phyloP scores from a whole-genome alignment of 768 basidiomycete species.

The Boletus eberwhitei region DNA sequence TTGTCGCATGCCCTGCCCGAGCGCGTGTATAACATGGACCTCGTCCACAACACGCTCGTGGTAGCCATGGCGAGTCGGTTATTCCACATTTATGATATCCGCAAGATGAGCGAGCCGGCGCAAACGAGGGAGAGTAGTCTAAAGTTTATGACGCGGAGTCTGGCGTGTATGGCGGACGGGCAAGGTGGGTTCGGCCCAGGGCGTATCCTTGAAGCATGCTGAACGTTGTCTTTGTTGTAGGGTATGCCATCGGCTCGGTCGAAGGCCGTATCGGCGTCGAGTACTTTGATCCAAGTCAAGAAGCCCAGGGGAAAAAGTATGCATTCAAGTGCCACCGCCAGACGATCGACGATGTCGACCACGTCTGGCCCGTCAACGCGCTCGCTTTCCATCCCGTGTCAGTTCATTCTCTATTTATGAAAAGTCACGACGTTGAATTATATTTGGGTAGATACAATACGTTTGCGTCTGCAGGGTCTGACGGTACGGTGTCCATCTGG shows the following conservation, averaged over 20 bases:
- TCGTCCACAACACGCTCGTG: conserved; percentile 75
- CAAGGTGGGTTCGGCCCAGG: conserved; percentile 50
- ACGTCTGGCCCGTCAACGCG: conserved; percentile 95
- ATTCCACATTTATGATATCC: conserved; percentile 85
- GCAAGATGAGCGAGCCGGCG: conserved; percentile 69
- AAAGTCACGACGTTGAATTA: not conserved
- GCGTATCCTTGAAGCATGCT: too few relatives aligned
- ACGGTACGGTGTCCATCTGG: conserved; percentile 94
- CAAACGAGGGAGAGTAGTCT: conserved; percentile 89
- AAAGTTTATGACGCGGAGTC: conserved; percentile 89
- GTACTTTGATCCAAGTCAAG: conserved; percentile 83
- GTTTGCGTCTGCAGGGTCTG: conserved; percentile 93
- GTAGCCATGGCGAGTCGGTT: conserved; percentile 90
- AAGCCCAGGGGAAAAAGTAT: conserved; percentile 69
- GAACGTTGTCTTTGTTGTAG: conserved; percentile 35
- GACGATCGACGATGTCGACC: conserved; percentile 85
- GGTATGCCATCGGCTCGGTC: conserved; percentile 90
- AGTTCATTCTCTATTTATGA: conserved; percentile 20
- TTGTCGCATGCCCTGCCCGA: conserved; percentile 67
- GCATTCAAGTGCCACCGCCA: conserved; percentile 98
- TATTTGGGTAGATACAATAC: conserved; percentile 68
- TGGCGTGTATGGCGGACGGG: conserved; percentile 92
- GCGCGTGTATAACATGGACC: conserved; percentile 81
- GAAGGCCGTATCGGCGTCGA: conserved; percentile 97
- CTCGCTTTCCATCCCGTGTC: conserved; percentile 91